A percentile compares a stretch with the other conserved stretches of the same genome.
Evolutionary conservation across 2,329 filamentous ascomycete genomes (phyloP).

Genomic region (Tolypocladium ophioglossoides): DNA sequence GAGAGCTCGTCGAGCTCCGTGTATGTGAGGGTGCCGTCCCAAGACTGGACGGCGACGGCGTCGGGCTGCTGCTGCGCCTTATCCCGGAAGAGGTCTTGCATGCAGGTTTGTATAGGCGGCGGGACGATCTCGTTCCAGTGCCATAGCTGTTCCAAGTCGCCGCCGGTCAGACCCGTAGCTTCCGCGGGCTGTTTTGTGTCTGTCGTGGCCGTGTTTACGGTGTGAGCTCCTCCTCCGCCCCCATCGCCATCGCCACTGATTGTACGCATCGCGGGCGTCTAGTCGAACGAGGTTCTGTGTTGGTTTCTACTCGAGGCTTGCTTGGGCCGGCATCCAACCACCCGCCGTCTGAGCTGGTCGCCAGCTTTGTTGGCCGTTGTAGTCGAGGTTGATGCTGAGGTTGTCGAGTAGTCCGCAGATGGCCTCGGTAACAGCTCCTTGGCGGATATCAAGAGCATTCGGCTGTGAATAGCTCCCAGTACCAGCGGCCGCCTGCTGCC

Average conservation of each 20-base stretch:
- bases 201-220: not conserved
- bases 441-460: not conserved
- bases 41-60: conserved; percentile 35
- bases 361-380: not conserved
- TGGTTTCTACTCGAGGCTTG: not conserved
- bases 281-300: not conserved
- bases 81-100: conserved; percentile 35
- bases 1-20: conserved; percentile 31
- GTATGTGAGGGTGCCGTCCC: conserved; percentile 39
- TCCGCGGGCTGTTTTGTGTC: not conserved
- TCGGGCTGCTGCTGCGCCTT: conserved; percentile 24
- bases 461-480: not conserved
- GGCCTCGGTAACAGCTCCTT: not conserved
- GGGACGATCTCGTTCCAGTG: conserved; percentile 33
- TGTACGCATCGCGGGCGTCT: not conserved
- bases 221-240: not conserved
- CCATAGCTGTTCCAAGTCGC: conserved; percentile 34
- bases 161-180: conserved; percentile 9
- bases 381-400: not conserved
- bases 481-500: too few relatives aligned
- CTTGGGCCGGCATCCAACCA: not conserved
- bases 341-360: not conserved
- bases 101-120: conserved; percentile 27
- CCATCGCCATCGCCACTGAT: not conserved
- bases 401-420: not conserved